These are phyloP conservation scores for Pseudogymnoascus sp. DNA, from an alignment of 2,329 filamentous ascomycete genomes.

Conservation along the genomic window DNA sequence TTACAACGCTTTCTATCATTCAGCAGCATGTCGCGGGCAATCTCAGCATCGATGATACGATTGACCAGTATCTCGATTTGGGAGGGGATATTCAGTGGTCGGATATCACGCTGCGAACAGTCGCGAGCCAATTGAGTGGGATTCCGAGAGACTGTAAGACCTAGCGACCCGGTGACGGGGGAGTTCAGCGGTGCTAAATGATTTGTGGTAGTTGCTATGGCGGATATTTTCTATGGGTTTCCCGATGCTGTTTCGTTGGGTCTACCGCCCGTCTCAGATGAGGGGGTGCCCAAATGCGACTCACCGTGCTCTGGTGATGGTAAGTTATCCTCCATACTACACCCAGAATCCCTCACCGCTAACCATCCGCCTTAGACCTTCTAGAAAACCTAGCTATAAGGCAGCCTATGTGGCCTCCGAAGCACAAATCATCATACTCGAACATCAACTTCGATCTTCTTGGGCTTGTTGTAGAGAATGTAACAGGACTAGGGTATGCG, in stretches of 20 bases:
- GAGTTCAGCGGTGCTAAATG: not conserved
- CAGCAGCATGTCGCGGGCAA: slow-evolving; percentile 23
- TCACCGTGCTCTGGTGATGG: not conserved
- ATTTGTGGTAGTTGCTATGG: not conserved
- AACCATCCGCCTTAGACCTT: not conserved
- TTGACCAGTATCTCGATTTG: slow-evolving; percentile 20
- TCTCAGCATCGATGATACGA: slow-evolving; percentile 23
- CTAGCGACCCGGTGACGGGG: not conserved
- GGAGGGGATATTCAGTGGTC: slow-evolving; percentile 20
- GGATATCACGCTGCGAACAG: slow-evolving; percentile 23
- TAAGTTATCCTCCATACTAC: not conserved
- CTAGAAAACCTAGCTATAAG: slow-evolving; percentile 10
- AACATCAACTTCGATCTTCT: slow-evolving; percentile 26
- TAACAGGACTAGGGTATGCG: slow-evolving; percentile 22
- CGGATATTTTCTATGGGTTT: not conserved
- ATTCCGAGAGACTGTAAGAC: slow-evolving; percentile 23
- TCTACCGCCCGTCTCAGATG: not conserved
- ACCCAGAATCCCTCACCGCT: not conserved
- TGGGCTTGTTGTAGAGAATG: slow-evolving; percentile 23
- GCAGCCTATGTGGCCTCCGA: slow-evolving; percentile 21
- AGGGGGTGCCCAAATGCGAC: not conserved
- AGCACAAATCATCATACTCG: slow-evolving; percentile 23
- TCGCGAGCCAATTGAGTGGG: slow-evolving; percentile 24
- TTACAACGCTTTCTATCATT: slow-evolving; percentile 24
- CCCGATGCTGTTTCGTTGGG: not conserved